Conservation (phyloP, 208 protist genomes). For the Wallacemonas rigidus region DNA sequence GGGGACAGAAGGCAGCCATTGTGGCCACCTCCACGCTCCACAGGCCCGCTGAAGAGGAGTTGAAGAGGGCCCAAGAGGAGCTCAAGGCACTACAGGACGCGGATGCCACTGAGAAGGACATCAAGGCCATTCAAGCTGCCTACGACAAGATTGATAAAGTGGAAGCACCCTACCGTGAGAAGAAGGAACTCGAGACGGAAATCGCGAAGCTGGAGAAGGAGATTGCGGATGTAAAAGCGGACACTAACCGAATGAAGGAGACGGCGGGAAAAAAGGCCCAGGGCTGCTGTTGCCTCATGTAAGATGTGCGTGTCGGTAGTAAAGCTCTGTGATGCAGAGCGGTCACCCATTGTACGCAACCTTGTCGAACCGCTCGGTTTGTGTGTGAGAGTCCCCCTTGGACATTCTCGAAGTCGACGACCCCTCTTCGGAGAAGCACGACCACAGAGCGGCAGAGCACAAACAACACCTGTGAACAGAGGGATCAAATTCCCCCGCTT, state of each 20-base stretch:
- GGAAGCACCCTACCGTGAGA: conserved; percentile 41
- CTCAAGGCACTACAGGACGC: conserved; percentile 17
- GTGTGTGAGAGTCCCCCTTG: too few species aligned
- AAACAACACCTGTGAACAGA: too few species aligned
- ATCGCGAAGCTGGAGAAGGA: conserved; percentile 60
- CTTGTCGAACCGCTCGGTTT: too few species aligned
- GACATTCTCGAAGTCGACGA: too few species aligned
- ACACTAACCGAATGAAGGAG: conserved; percentile 45
- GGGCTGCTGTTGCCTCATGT: conserved; percentile 70
- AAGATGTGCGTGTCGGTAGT: conserved; percentile 1
- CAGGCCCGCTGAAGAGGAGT: conserved; percentile 23
- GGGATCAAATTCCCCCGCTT: too few species aligned
- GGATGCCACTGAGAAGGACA: conserved; percentile 26
- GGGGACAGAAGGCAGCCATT: conserved; percentile 49
- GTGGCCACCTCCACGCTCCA: conserved; percentile 28
- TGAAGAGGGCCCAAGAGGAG: conserved; percentile 37
- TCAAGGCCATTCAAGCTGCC: conserved; percentile 34
- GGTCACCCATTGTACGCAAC: too few species aligned
- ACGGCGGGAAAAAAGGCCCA: conserved; percentile 56
- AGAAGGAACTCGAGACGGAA: conserved; percentile 45
- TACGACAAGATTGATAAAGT: conserved; percentile 48
- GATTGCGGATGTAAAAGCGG: conserved; percentile 49
- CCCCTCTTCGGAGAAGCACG: too few species aligned
- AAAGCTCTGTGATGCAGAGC: too few species aligned
- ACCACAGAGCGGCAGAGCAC: too few species aligned